Conservation (phyloP, 2,329 filamentous ascomycete species). For the Tetracladium maxilliforme region DNA sequence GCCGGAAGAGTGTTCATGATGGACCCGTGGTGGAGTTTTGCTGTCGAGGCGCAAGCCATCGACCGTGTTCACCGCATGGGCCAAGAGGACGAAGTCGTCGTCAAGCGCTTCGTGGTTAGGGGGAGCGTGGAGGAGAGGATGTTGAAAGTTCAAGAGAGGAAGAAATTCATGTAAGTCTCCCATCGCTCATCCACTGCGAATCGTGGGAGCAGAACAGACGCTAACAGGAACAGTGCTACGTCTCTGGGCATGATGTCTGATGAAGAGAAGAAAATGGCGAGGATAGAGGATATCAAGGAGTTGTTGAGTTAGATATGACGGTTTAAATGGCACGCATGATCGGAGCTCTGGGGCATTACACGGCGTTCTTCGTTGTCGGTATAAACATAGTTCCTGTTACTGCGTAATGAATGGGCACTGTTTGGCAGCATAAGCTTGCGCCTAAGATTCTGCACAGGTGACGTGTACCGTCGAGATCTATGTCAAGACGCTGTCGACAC, state of each 20-base stretch:
- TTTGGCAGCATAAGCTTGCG: too few relatives aligned
- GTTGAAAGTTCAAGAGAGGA: slow-evolving; percentile 83
- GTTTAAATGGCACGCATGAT: too few relatives aligned
- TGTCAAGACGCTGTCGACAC: too few relatives aligned
- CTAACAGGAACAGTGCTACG: slow-evolving; percentile 75
- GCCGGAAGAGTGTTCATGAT: slow-evolving; percentile 94
- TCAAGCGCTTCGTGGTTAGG: slow-evolving; percentile 78
- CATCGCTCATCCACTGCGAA: slow-evolving; percentile 3
- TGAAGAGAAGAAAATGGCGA: slow-evolving; percentile 78
- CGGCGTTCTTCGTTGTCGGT: too few relatives aligned
- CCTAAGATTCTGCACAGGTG: too few relatives aligned
- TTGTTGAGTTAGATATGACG: slow-evolving; percentile 59
- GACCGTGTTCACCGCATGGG: slow-evolving; percentile 97
- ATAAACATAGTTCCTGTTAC: too few relatives aligned
- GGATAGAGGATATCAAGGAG: slow-evolving; percentile 90
- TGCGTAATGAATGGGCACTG: too few relatives aligned
- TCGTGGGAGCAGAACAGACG: too few relatives aligned
- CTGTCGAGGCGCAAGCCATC: slow-evolving; percentile 91
- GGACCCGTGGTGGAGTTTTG: slow-evolving; percentile 99
- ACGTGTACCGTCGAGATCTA: too few relatives aligned
- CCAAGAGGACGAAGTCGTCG: slow-evolving; percentile 71
- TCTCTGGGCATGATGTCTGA: slow-evolving; percentile 90
- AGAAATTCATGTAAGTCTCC: slow-evolving; percentile 76
- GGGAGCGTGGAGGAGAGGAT: slow-evolving; percentile 92
- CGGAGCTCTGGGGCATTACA: too few relatives aligned